phyloP scores from a whole-genome alignment of 176 grass and related monocot genomes.

The Carex parvula region DNA sequence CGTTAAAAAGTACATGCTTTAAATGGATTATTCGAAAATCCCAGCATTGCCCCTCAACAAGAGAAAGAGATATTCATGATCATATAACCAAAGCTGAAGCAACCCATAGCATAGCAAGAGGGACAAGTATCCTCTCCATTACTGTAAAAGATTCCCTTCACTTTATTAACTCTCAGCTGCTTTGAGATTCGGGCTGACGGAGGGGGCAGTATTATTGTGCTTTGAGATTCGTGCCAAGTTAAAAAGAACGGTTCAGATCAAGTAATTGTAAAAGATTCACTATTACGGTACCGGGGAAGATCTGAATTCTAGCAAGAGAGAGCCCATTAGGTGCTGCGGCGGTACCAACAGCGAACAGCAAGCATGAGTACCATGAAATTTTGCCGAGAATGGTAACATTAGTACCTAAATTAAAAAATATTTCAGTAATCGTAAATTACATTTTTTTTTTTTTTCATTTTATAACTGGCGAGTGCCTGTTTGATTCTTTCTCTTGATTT shows the following conservation, averaged over 20 bases:
- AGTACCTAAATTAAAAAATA: neutral
- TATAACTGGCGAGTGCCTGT: neutral
- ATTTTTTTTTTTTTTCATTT: neutral
- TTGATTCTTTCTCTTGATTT: neutral
- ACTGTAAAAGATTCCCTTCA: too few relatives aligned
- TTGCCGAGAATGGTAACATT: constrained; percentile 35
- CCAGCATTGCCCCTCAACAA: too few relatives aligned
- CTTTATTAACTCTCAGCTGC: too few relatives aligned
- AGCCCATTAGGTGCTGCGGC: neutral
- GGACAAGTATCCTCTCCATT: too few relatives aligned
- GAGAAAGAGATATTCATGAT: neutral
- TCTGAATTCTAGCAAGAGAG: neutral
- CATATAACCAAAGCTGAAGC: too few relatives aligned
- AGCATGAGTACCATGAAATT: constrained; percentile 34
- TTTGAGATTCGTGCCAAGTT: too few relatives aligned
- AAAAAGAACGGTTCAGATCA: too few relatives aligned
- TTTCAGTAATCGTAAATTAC: neutral
- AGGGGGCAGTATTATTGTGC: too few relatives aligned
- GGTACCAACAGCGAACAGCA: neutral
- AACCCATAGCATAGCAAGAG: too few relatives aligned
- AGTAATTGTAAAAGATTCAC: too few relatives aligned
- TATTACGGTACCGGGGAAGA: too few relatives aligned
- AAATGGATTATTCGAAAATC: neutral
- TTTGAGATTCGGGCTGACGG: too few relatives aligned
- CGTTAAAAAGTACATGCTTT: neutral